Evolutionary conservation across 2,329 filamentous ascomycete genomes (phyloP).

Genomic region (Fusarium praegraminearum): DNA sequence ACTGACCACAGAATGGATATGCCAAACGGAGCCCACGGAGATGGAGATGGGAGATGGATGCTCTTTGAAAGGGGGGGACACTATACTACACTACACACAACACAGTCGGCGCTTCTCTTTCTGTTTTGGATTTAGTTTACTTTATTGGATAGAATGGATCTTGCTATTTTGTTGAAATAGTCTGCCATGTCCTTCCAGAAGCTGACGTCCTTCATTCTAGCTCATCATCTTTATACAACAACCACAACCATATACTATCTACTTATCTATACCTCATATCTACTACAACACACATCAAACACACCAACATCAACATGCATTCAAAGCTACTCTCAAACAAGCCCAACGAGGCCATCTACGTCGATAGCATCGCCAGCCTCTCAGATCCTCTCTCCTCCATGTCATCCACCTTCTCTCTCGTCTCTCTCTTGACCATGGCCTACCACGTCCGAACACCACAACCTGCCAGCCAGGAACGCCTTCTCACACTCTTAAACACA

Average conservation of each 20-base stretch:
- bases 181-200: slow-evolving; percentile 36
- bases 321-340: slow-evolving; percentile 43
- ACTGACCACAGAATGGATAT: slow-evolving; percentile 22
- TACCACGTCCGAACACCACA: slow-evolving; percentile 49
- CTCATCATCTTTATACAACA: slow-evolving; percentile 11
- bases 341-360: slow-evolving; percentile 38
- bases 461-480: slow-evolving; percentile 46
- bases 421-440: slow-evolving; percentile 52
- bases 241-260: not conserved
- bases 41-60: slow-evolving; percentile 18
- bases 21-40: slow-evolving; percentile 40
- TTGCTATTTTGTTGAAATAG: slow-evolving; percentile 21
- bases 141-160: slow-evolving; percentile 26
- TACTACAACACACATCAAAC: slow-evolving; percentile 1
- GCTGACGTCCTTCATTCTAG: slow-evolving; percentile 21
- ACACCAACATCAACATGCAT: slow-evolving; percentile 9
- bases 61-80: slow-evolving; percentile 18
- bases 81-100: not conserved
- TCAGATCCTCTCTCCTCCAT: slow-evolving; percentile 50
- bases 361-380: slow-evolving; percentile 49
- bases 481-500: slow-evolving; percentile 52
- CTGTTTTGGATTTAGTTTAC: slow-evolving; percentile 10
- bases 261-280: not conserved
- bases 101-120: slow-evolving; percentile 35
- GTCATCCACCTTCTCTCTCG: slow-evolving; percentile 50